Base-by-base conservation (phyloP, 176 grass and related monocot species). In the Triticum urartu region DNA sequence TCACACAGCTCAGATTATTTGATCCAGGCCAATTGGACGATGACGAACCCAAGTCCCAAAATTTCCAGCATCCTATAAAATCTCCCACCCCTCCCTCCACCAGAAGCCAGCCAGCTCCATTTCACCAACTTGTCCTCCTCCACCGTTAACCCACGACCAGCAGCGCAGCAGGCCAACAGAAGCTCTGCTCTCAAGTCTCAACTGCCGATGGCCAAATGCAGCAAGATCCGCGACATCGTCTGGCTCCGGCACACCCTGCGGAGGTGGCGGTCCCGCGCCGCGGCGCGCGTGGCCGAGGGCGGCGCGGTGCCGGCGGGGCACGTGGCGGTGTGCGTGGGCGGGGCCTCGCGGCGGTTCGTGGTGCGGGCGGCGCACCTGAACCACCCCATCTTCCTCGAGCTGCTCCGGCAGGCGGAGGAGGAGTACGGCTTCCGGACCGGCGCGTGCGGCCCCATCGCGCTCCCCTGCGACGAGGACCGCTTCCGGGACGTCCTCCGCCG, bases 161-260 rank as follows among this genome's bases (percentile, higher is more conserved):
- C 54, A 20, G 24, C 40, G 9, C 72, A 75, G 9, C 24, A 72
- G 12, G 36, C 10, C 39, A 45, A 0, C 67, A 9, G 13, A 6
- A n/a, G 4, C 18, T 38, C 79, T 18, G 15, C 79, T 18, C 18
- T 18, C 32, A 21, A 93, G 28, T 28, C 28, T 28, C 28, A 28
- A 28, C 28, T 28, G 28, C n/a, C 38, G 6, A 93, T 95, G 94
- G 94, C 84, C 2, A 96, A 99, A 91, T 99, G 90, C 90, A 92
- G 83, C 76, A 99, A 92, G 90, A 96, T 99, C 89, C 90, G 90
- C 11, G 88, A 81, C 94, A 93, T 98, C 66, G 95, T 98, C 7
- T 88, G 93, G 68, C 85, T 98, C 38, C 79, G 88, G 42, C 95
- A 95, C 84, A 98, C 92, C 78, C 75, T 98, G 24, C 85, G 85